Evolutionary conservation across 139 green algal genomes (phyloP), one percentile per base, ranked within the genome.

Genomic region (Coccomyxa sp.): DNA sequence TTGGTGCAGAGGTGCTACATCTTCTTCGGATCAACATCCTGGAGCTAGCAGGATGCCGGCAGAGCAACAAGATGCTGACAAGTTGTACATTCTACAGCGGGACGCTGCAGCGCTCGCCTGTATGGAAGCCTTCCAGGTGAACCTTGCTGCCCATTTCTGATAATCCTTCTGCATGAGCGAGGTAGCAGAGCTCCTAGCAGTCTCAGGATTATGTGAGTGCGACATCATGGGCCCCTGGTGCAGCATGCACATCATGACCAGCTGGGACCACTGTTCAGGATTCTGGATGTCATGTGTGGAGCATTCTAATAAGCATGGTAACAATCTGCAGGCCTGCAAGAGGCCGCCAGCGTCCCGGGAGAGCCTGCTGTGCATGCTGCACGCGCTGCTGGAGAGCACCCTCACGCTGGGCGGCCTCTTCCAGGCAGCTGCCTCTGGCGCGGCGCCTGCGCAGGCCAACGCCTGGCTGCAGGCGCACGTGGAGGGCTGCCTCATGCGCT

Each of bases 61-160:
- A 64, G 2, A 18, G 27, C 27, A 18, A 64, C 50, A 64, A 6
- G 5, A 64, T 3, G 22, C 27, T 12, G 27, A 64, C 27, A 22
- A 3, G 50, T 18, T 64, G 5, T 18, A 64, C 50, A 64, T 7
- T 7, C 33, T 78, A 18, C 39, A 31, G 78, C 70, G 72, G 18
- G 70, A 64, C 44, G 78, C 78, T 8, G 71, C 78, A 74, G 55
- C 78, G 1, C 40, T 78, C 9, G 78, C 78, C 68, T 73, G 35
- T 18, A 39, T 76, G 31, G 54, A 74, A 29, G 68, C 78, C 8
- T 78, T 33, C n/a, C 78, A 82, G 78, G 78, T 82, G 36, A 77
- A 36, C 55, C 7, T n/a, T n/a, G n/a, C n/a, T n/a, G n/a, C n/a
- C n/a, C n/a, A n/a, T n/a, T n/a, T n/a, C n/a, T n/a, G n/a, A n/a